Percentiles rank a stretch among this genome's conserved stretches.
Evolutionary conservation across 495 filamentous ascomycete genomes (phyloP).

Genomic region (Talaromyces wortmannii): DNA sequence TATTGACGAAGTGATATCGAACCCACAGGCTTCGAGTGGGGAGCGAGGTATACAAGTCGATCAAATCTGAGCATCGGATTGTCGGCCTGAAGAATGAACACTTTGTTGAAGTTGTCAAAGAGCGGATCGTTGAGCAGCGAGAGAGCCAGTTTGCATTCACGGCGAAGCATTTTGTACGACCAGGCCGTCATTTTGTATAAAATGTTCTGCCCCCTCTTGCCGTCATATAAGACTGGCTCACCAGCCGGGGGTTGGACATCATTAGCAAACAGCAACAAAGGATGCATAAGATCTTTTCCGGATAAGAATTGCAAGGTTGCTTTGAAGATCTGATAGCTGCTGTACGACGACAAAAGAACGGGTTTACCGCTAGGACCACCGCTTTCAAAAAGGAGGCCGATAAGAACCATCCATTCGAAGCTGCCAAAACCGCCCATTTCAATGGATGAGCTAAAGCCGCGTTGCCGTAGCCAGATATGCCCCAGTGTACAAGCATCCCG

Average conservation of each 20-base stretch:
- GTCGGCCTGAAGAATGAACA: slow-evolving; percentile 71
- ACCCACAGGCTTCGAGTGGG: slow-evolving; percentile 16
- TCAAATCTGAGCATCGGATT: slow-evolving; percentile 68
- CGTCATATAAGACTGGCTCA: slow-evolving; percentile 53
- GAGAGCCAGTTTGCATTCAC: slow-evolving; percentile 65
- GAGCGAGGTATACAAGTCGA: slow-evolving; percentile 33
- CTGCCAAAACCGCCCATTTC: slow-evolving; percentile 82
- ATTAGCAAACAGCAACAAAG: slow-evolving; percentile 45
- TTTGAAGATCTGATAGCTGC: slow-evolving; percentile 92
- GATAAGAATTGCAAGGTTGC: slow-evolving; percentile 79
- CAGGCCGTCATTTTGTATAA: slow-evolving; percentile 87
- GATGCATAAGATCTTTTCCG: slow-evolving; percentile 59
- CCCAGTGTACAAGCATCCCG: slow-evolving; percentile 80
- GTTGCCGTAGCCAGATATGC: slow-evolving; percentile 80
- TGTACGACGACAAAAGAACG: slow-evolving; percentile 70
- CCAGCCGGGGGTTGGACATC: slow-evolving; percentile 23
- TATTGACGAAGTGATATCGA: slow-evolving; percentile 22
- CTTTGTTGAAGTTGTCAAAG: slow-evolving; percentile 72
- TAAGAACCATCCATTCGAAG: slow-evolving; percentile 78
- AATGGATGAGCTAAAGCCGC: slow-evolving; percentile 64
- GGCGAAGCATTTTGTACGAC: slow-evolving; percentile 65
- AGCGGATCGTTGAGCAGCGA: slow-evolving; percentile 66
- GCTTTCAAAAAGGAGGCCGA: slow-evolving; percentile 74
- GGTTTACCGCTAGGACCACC: slow-evolving; percentile 62
- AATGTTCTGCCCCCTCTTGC: slow-evolving; percentile 65